Conservation (phyloP, 73 alveolate genomes). For the Blepharisma japonicum region DNA sequence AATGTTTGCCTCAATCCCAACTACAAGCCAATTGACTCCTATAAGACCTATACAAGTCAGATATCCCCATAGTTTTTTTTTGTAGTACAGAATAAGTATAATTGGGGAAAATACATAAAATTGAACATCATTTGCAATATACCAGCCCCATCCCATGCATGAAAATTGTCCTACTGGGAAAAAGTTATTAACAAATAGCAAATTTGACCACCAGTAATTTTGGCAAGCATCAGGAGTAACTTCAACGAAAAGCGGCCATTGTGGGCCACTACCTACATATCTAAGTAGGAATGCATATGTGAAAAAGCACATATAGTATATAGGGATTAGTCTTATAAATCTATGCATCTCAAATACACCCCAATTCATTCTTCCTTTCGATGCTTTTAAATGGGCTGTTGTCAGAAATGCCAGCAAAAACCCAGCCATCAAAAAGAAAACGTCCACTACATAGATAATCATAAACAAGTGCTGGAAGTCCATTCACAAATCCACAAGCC, state of each 20-base stretch:
- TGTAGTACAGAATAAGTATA: conserved; percentile 30
- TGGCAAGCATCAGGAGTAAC: neutral
- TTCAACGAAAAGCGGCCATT: neutral
- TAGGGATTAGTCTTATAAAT: conserved; percentile 29
- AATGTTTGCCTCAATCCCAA: neutral
- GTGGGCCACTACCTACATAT: conserved; percentile 43
- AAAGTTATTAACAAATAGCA: conserved; percentile 38
- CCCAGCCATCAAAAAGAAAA: conserved; percentile 51
- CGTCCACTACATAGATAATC: conserved; percentile 42
- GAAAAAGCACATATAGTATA: conserved; percentile 29
- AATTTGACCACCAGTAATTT: conserved; percentile 43
- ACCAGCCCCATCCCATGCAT: conserved; percentile 53
- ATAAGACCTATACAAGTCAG: neutral
- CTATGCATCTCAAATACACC: conserved; percentile 39
- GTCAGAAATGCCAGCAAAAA: conserved; percentile 29
- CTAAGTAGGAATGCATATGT: neutral
- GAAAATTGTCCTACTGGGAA: conserved; percentile 27
- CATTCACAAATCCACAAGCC: neutral
- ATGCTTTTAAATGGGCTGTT: conserved; percentile 25
- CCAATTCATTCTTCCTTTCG: conserved; percentile 34
- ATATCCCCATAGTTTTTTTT: conserved; percentile 28
- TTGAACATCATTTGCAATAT: conserved; percentile 45
- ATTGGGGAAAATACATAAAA: conserved; percentile 40
- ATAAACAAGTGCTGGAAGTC: neutral
- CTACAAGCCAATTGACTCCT: neutral